Evolutionary conservation across 768 basidiomycete genomes (phyloP).

Genomic region (Termitomyces sp.): DNA sequence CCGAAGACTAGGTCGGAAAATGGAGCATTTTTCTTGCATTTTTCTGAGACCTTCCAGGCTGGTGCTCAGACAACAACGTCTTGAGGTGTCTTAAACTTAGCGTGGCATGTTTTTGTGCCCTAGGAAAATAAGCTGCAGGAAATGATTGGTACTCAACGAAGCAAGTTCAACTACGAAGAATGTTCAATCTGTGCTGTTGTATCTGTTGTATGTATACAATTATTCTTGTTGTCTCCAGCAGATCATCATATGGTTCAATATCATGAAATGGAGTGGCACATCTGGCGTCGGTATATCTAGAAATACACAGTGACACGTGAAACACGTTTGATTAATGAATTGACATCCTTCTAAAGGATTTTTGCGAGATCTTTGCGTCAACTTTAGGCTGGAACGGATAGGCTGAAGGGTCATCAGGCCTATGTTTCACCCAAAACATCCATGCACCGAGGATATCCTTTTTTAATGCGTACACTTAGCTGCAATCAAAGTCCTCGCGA

Average conservation of each 20-base stretch:
- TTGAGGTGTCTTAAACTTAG: no score
- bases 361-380: neutral
- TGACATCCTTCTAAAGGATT: neutral
- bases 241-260: neutral
- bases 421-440: neutral
- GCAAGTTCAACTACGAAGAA: neutral
- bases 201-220: neutral
- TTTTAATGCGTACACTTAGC: neutral
- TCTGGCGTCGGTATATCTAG: neutral
- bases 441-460: neutral
- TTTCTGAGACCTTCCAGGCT: no score
- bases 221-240: neutral
- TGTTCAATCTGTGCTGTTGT: neutral
- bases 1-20: no score
- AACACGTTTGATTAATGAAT: neutral
- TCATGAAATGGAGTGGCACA: neutral
- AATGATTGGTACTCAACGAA: neutral
- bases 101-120: neutral
- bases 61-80: no score
- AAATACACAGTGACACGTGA: neutral
- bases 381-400: neutral
- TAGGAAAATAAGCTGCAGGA: neutral
- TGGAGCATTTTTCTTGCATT: neutral
- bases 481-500: neutral
- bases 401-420: neutral